Evolutionary conservation across 108 stramenopile genomes (phyloP).

Genomic region (Nitzschia inconspicua): DNA sequence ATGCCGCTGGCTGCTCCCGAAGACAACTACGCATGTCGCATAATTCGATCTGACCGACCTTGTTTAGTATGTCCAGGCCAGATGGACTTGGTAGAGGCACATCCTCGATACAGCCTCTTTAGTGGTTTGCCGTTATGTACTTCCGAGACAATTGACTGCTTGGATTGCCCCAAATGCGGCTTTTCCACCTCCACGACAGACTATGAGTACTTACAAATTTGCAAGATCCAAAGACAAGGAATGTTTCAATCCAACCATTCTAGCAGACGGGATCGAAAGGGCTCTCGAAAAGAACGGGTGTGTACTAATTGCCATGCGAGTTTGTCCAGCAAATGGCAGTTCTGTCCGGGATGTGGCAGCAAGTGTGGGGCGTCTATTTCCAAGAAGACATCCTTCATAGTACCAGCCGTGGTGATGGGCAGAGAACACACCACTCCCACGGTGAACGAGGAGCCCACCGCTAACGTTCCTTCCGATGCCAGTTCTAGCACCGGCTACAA

Average conservation of each 20-base stretch:
- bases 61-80: conserved; percentile 6
- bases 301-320: background rate
- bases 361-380: background rate
- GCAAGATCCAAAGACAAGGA: background rate
- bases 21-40: background rate
- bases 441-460: too few species aligned
- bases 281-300: background rate
- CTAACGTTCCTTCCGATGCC: too few species aligned
- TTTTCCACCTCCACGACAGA: conserved; percentile 3
- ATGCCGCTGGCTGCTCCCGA: too few species aligned
- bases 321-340: conserved; percentile 6
- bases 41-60: conserved; percentile 6
- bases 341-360: conserved; percentile 4
- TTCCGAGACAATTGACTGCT: conserved; percentile 1
- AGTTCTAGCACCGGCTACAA: too few species aligned
- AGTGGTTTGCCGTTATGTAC: background rate
- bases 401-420: too few species aligned
- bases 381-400: too few species aligned
- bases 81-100: conserved; percentile 6
- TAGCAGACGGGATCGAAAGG: too few species aligned
- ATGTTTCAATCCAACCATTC: background rate
- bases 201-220: conserved; percentile 5
- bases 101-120: background rate
- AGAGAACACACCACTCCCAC: too few species aligned
- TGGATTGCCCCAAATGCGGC: conserved; percentile 6